These are phyloP conservation scores for Pezicula neosporulosa DNA, from an alignment of 2,329 filamentous ascomycete species.

Conservation along the genomic window DNA sequence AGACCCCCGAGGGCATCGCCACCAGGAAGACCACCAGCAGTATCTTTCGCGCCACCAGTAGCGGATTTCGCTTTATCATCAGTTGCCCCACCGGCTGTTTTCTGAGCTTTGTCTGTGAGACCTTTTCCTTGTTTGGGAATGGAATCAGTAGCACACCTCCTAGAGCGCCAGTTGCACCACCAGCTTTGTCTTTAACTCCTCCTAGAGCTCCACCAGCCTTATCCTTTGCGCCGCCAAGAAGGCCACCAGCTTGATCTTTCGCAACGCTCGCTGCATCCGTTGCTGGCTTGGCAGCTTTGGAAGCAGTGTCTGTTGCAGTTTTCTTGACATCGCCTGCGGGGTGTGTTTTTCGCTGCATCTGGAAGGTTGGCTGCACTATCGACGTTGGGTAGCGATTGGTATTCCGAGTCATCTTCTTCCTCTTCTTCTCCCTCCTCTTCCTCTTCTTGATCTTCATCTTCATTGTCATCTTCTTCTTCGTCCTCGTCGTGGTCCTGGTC, in stretches of 20 bases:
- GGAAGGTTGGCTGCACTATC: too few relatives aligned
- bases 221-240: neutral
- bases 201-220: too few relatives aligned
- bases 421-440: conserved; percentile 5
- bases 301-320: conserved; percentile 2
- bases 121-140: neutral
- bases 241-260: too few relatives aligned
- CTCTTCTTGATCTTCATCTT: conserved; percentile 5
- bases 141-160: too few relatives aligned
- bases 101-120: neutral
- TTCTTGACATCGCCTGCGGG: conserved; percentile 1
- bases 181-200: too few relatives aligned
- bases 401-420: neutral
- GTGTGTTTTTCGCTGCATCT: too few relatives aligned
- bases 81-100: conserved; percentile 1
- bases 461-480: conserved; percentile 1
- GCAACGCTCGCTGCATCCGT: neutral
- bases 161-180: too few relatives aligned
- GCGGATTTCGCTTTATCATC: conserved; percentile 8
- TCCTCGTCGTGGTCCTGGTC: conserved; percentile 4
- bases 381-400: too few relatives aligned
- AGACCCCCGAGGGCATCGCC: conserved; percentile 1
- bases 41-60: conserved; percentile 1
- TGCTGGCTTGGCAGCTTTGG: neutral
- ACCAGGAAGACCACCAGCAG: conserved; percentile 1